These are phyloP conservation scores for Eustoma russellianum DNA, from an alignment of 257 asterid species.

Conservation along the genomic window DNA sequence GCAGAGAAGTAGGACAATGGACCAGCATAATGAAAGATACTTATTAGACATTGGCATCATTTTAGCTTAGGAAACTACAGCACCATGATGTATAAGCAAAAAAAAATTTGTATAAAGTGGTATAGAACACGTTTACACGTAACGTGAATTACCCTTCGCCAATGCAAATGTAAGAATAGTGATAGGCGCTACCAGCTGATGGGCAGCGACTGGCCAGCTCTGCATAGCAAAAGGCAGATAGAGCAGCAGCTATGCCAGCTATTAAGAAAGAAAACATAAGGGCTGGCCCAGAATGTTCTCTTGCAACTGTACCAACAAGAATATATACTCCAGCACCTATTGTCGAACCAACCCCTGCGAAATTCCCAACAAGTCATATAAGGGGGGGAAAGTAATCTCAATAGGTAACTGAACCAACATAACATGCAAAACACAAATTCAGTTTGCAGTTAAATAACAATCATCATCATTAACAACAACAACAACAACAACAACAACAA, in stretches of 20 bases:
- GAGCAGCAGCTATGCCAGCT: slow-evolving; percentile 96
- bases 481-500: too few relatives aligned
- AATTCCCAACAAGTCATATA: background rate
- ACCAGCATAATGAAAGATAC: too few relatives aligned
- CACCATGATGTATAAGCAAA: too few relatives aligned
- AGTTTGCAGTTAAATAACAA: too few relatives aligned
- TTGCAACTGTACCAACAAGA: slow-evolving; percentile 91
- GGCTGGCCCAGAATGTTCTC: slow-evolving; percentile 97
- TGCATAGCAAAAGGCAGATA: slow-evolving; percentile 93
- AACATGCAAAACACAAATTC: background rate
- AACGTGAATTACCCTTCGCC: slow-evolving; percentile 69
- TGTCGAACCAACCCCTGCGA: slow-evolving; percentile 85
- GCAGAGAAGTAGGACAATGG: too few relatives aligned
- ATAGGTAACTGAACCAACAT: background rate
- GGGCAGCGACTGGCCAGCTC: slow-evolving; percentile 95
- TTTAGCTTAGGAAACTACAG: too few relatives aligned
- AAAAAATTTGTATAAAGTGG: too few relatives aligned
- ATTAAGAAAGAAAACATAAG: slow-evolving; percentile 79
- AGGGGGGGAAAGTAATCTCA: too few relatives aligned
- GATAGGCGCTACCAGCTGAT: slow-evolving; percentile 99
- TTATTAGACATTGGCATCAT: too few relatives aligned
- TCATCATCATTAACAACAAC: too few relatives aligned
- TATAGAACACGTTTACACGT: too few relatives aligned
- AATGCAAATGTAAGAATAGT: slow-evolving; percentile 84
- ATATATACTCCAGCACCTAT: slow-evolving; percentile 98